A percentile compares a stretch with the other conserved stretches of the same genome.
Conservation (phyloP, 495 filamentous ascomycete species). For the Friedmanniomyces endolithicus region DNA sequence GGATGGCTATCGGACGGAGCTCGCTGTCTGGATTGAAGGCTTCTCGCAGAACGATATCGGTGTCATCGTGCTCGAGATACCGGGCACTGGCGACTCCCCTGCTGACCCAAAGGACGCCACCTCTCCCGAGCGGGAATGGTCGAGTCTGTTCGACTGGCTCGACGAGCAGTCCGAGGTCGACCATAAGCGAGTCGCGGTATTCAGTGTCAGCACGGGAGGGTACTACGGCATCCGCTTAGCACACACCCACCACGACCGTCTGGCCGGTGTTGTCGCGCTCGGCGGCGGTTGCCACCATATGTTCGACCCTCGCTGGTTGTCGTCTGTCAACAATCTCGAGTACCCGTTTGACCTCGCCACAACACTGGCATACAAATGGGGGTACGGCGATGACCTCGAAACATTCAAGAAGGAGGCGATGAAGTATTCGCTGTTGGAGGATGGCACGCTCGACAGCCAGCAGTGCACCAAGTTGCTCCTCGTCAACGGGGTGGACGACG, state of each 20-base stretch:
- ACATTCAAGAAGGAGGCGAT: conserved; percentile 48
- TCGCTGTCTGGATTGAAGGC: conserved; percentile 57
- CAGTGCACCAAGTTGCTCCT: conserved; percentile 49
- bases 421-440: conserved; percentile 63
- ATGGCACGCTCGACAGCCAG: conserved; percentile 50
- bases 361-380: conserved; percentile 59
- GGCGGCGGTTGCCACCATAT: conserved; percentile 63
- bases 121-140: conserved; percentile 47
- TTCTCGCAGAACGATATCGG: conserved; percentile 47
- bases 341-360: conserved; percentile 61
- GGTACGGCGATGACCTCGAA: conserved; percentile 45
- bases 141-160: conserved; percentile 57
- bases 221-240: conserved; percentile 67
- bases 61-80: conserved; percentile 56
- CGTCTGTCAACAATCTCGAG: conserved; percentile 56
- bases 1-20: conserved; percentile 69
- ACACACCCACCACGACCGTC: conserved; percentile 49
- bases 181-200: conserved; percentile 48
- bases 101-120: conserved; percentile 45
- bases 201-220: conserved; percentile 63
- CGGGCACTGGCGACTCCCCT: conserved; percentile 68
- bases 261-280: conserved; percentile 54
- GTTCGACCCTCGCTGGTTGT: conserved; percentile 52
- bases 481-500: conserved; percentile 43
- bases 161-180: conserved; percentile 45